Base-by-base conservation (phyloP, 73 alveolate species). In the Vitrella brassicaformis region DNA sequence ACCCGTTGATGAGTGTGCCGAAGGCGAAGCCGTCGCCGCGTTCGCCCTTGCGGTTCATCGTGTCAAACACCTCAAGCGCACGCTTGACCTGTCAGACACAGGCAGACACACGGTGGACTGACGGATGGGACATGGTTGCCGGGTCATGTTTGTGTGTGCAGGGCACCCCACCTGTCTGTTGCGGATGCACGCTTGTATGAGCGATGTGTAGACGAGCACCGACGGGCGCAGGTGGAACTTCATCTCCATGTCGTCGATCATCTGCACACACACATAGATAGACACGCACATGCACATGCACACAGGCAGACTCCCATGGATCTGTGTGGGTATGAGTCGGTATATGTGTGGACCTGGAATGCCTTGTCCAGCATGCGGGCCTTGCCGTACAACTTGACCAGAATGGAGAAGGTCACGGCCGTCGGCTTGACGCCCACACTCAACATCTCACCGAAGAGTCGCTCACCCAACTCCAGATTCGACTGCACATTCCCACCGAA, bases 211-310 rank as follows among this genome's bases (percentile, higher is more conserved):
- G 73, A 93, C 95, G 28, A 93, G 88, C 80, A 93, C 79, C 31
- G 94, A 94, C 28, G 94, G 94, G 68, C 65, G 82, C 31, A 89
- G 86, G 31, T 84, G 82, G 30, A 80, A 87, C 69, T 79, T 79
- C n/a, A n/a, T n/a, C 73, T 93, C 89, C 94, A 93, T 90, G 73
- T 91, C 97, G 71, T 90, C 93, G 31, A 93, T 81, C 47, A 93
- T 85, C 22, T 81, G 88, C 39, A 89, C 76, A n/a, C n/a, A n/a
- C n/a, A n/a, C n/a, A n/a, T n/a, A n/a, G n/a, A n/a, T n/a, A n/a
- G n/a, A n/a, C n/a, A n/a, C n/a, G n/a, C n/a, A n/a, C n/a, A n/a
- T n/a, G n/a, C n/a, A n/a, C n/a, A n/a, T n/a, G n/a, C n/a, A n/a
- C n/a, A n/a, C n/a, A n/a, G n/a, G n/a, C n/a, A n/a, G n/a, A n/a